These are phyloP conservation scores for Tetrahymena malaccensis DNA, from an alignment of 73 alveolate genomes.

Conservation along the genomic window DNA sequence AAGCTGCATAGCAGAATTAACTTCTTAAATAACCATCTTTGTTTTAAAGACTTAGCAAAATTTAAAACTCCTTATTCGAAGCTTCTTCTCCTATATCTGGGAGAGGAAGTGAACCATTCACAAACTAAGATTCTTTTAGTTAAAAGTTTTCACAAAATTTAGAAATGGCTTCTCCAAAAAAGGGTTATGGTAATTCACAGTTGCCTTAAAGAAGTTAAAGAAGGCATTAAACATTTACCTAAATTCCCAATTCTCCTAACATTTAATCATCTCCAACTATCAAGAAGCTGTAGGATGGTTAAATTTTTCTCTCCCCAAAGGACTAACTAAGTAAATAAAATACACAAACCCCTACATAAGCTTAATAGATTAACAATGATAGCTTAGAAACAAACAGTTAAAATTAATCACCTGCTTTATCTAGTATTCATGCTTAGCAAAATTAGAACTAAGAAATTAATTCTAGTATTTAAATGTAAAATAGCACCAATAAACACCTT, in stretches of 20 bases:
- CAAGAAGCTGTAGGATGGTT: too few species aligned
- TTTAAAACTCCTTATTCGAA: background rate
- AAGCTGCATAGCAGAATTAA: background rate
- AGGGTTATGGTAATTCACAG: background rate
- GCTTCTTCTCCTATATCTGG: background rate
- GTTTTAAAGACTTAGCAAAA: background rate
- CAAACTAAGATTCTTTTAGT: background rate
- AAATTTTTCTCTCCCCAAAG: background rate
- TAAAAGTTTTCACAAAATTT: background rate
- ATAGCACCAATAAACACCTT: background rate
- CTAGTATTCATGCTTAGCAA: background rate
- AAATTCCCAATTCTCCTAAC: background rate
- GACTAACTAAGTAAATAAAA: too few species aligned
- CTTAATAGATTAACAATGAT: background rate
- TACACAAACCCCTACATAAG: too few species aligned
- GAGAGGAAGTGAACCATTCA: background rate
- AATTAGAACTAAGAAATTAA: background rate
- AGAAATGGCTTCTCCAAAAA: background rate
- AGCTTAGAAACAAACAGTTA: background rate
- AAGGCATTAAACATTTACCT: background rate
- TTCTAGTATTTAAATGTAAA: background rate
- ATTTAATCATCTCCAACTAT: background rate
- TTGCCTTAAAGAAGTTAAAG: background rate
- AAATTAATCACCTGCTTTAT: background rate
- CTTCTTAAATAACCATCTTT: background rate